Conservation (phyloP, 1,284 basidiomycete genomes). For the Lentinula novae-zelandiae region DNA sequence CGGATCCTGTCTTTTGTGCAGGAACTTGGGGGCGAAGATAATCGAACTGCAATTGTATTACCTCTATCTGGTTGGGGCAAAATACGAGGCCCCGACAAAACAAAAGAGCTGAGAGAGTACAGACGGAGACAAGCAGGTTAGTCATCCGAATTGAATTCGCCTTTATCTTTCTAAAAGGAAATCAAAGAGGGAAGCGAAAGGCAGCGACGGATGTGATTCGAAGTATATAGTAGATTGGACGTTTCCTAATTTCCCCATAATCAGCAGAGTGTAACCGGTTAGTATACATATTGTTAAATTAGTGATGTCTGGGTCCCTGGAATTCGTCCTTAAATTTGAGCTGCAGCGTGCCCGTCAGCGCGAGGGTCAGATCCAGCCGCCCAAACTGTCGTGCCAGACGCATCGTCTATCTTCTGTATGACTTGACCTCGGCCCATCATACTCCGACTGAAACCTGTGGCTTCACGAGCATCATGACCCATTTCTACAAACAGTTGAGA, state of each 20-base stretch:
- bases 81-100: constrained; percentile 75
- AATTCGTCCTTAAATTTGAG: constrained; percentile 57
- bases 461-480: constrained; percentile 79
- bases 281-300: constrained; percentile 1
- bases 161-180: constrained; percentile 6
- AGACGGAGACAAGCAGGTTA: constrained; percentile 66
- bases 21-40: constrained; percentile 89
- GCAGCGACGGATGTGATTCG: constrained; percentile 63
- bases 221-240: not conserved
- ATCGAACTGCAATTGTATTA: constrained; percentile 89
- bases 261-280: not conserved
- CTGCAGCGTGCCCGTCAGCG: constrained; percentile 83
- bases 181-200: constrained; percentile 62
- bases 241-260: not conserved
- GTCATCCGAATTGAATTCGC: constrained; percentile 18
- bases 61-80: constrained; percentile 92
- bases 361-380: constrained; percentile 85
- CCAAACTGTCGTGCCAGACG: constrained; percentile 72
- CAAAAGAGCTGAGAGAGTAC: constrained; percentile 79
- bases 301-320: not conserved
- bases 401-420: constrained; percentile 75
- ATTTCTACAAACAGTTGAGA: constrained; percentile 44
- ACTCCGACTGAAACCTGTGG: constrained; percentile 58
- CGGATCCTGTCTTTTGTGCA: constrained; percentile 87
- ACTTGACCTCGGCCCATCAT: constrained; percentile 93